Conservation (phyloP, 164 flowering plant species). For the Platanus orientalis region DNA sequence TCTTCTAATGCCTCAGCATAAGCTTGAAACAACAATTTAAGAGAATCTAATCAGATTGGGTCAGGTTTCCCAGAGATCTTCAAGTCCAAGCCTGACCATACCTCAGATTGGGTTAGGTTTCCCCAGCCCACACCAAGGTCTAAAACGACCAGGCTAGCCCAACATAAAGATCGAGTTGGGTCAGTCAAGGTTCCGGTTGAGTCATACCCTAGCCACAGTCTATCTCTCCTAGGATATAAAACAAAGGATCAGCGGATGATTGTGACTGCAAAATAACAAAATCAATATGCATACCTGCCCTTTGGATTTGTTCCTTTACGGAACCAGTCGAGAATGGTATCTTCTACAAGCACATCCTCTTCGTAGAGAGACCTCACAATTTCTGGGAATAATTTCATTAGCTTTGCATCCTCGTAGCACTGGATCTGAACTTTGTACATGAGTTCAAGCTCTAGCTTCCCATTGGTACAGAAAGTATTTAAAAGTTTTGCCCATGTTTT, state of each 20-base stretch:
- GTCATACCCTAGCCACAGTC: too few relatives aligned
- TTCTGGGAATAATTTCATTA: slow-evolving; percentile 96
- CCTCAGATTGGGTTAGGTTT: too few relatives aligned
- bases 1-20: too few relatives aligned
- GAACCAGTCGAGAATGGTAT: slow-evolving; percentile 93
- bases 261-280: neutral
- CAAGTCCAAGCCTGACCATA: too few relatives aligned
- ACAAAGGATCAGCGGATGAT: neutral
- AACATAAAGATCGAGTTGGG: too few relatives aligned
- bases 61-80: too few relatives aligned
- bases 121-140: too few relatives aligned
- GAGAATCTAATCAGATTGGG: too few relatives aligned
- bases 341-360: slow-evolving; percentile 95
- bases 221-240: neutral
- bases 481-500: slow-evolving; percentile 86
- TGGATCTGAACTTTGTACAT: slow-evolving; percentile 94
- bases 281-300: slow-evolving; percentile 64
- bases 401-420: slow-evolving; percentile 94
- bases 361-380: slow-evolving; percentile 87
- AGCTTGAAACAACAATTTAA: too few relatives aligned
- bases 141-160: too few relatives aligned
- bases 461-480: slow-evolving; percentile 79
- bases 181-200: too few relatives aligned
- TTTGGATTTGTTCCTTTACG: slow-evolving; percentile 88
- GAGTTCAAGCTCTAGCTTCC: slow-evolving; percentile 91